Percentiles rank a stretch among this genome's conserved stretches.
Conservation (phyloP, 2,329 filamentous ascomycete species). For the Sporothrix mexicana region DNA sequence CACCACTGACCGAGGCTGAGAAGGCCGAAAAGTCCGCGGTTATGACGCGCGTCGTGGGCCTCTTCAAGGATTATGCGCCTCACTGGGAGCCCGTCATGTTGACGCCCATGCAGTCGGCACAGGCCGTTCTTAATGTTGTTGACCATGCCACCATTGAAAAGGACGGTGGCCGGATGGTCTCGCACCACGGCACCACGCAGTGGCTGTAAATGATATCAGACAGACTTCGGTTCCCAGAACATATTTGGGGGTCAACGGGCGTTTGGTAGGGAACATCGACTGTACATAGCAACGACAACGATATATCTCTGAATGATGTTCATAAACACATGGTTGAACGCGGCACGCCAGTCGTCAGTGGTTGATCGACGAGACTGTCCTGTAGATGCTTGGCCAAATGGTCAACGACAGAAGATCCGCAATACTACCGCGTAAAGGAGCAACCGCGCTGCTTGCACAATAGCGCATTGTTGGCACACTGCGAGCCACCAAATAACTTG, state of each 20-base stretch:
- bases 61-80: conserved; percentile 49
- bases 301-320: not conserved
- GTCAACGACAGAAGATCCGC: not conserved
- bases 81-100: conserved; percentile 46
- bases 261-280: not conserved
- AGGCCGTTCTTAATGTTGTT: conserved; percentile 45
- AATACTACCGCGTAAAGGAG: not conserved
- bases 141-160: conserved; percentile 51
- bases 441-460: not conserved
- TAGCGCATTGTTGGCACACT: not conserved
- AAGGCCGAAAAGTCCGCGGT: conserved; percentile 37
- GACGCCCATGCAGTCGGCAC: conserved; percentile 47
- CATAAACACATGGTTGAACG: too few relatives aligned
- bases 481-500: not conserved
- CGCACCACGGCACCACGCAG: conserved; percentile 59
- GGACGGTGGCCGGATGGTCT: conserved; percentile 58
- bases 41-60: conserved; percentile 40
- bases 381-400: too few relatives aligned
- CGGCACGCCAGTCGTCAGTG: too few relatives aligned
- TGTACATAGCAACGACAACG: not conserved
- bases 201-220: conserved; percentile 51
- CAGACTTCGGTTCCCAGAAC: not conserved
- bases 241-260: not conserved
- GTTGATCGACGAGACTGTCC: too few relatives aligned
- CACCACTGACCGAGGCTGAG: conserved; percentile 42